Conservation (phyloP, 208 protist species). For the Leishmania martiniquensis region DNA sequence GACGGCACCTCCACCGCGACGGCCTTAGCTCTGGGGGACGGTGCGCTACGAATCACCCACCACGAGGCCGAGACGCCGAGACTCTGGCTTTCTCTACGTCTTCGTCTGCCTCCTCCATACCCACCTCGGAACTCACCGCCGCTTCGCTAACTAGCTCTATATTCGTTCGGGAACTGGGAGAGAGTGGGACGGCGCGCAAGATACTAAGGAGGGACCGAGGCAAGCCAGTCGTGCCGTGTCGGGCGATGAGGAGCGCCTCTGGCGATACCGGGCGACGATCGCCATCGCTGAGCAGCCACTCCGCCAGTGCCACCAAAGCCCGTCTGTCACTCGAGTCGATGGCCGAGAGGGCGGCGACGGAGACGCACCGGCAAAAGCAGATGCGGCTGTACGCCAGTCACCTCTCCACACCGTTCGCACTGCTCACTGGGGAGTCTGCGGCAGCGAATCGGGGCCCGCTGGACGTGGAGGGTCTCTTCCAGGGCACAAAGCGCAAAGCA, state of each 20-base stretch:
- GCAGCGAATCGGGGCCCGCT: neutral
- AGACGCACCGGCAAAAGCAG: constrained; percentile 28
- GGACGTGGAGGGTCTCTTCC: constrained; percentile 25
- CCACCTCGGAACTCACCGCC: constrained; percentile 11
- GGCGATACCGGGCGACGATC: neutral
- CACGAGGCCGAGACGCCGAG: neutral
- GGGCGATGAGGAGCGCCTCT: neutral
- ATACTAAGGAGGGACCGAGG: neutral
- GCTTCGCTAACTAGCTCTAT: constrained; percentile 29
- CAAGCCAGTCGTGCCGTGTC: neutral
- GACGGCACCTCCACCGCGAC: neutral
- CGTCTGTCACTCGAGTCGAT: neutral
- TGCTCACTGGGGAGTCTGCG: neutral
- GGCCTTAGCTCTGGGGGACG: neutral
- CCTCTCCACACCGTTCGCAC: constrained; percentile 2
- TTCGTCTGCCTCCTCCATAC: constrained; percentile 14
- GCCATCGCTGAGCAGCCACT: neutral
- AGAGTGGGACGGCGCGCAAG: constrained; percentile 9
- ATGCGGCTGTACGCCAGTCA: constrained; percentile 24
- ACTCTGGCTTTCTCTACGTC: neutral
- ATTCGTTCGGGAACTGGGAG: constrained; percentile 26
- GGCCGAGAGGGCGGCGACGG: neutral
- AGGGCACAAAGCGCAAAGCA: neutral
- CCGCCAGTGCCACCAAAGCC: neutral
- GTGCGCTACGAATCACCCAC: neutral